These are phyloP conservation scores for Didymella pinodella DNA, from an alignment of 2,329 filamentous ascomycete species.

Conservation along the genomic window DNA sequence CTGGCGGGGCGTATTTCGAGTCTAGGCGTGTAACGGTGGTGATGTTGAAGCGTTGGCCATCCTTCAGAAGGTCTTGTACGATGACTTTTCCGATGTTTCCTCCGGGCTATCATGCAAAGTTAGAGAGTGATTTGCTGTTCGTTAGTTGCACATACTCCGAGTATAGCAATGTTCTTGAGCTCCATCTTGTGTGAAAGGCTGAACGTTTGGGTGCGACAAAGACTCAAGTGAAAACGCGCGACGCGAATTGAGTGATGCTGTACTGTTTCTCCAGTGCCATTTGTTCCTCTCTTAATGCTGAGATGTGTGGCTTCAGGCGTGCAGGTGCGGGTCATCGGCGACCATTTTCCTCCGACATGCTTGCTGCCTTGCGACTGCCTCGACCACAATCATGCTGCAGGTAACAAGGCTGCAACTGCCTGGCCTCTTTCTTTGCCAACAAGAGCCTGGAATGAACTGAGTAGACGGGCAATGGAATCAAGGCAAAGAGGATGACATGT, in stretches of 20 bases:
- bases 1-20: conserved; percentile 30
- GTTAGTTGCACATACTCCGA: conserved; percentile 39
- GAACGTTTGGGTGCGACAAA: no score
- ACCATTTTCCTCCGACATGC: neutral
- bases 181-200: conserved; percentile 33
- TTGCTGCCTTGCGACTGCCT: conserved; percentile 11
- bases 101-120: conserved; percentile 33
- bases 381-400: neutral
- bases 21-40: conserved; percentile 41
- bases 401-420: conserved; percentile 12
- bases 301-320: conserved; percentile 2
- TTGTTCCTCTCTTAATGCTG: neutral
- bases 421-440: neutral
- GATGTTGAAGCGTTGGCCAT: conserved; percentile 32
- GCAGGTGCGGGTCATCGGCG: neutral
- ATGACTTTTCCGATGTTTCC: conserved; percentile 46
- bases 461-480: neutral
- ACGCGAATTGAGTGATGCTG: neutral
- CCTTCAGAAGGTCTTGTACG: conserved; percentile 39
- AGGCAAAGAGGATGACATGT: neutral
- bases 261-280: neutral
- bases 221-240: neutral
- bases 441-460: neutral
- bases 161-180: conserved; percentile 47
- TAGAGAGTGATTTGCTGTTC: neutral